A percentile compares a stretch with the other conserved stretches of the same genome.
phyloP scores from a whole-genome alignment of 495 filamentous ascomycete genomes.

The Penicillium dipodomyicola region DNA sequence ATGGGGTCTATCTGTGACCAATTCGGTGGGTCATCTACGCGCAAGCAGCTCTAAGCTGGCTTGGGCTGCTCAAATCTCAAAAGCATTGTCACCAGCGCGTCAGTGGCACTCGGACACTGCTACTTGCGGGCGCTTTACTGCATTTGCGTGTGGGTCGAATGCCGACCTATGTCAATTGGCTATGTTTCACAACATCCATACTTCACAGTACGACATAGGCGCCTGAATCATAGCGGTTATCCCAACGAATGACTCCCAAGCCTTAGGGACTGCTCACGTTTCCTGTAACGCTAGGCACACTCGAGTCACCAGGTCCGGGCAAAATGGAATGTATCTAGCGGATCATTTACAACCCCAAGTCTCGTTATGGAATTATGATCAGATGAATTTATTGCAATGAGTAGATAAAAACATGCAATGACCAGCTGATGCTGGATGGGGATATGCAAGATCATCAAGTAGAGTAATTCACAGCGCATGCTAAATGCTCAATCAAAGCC shows the following conservation, averaged over 20 bases:
- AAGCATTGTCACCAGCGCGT: not conserved
- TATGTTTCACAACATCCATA: slow-evolving; percentile 2
- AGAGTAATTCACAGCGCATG: slow-evolving; percentile 44
- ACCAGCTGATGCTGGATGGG: slow-evolving; percentile 16
- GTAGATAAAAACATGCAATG: slow-evolving; percentile 16
- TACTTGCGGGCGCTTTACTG: not conserved
- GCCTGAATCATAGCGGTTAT: not conserved
- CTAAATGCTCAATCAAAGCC: slow-evolving; percentile 45
- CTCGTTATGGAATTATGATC: slow-evolving; percentile 3
- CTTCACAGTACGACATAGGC: not conserved
- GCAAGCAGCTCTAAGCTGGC: not conserved
- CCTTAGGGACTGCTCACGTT: not conserved
- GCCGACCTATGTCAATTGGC: slow-evolving; percentile 1
- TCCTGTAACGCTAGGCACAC: not conserved
- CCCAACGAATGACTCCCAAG: not conserved
- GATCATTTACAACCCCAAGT: not conserved
- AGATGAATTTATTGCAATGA: slow-evolving; percentile 9
- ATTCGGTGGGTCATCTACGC: not conserved
- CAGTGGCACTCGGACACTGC: not conserved
- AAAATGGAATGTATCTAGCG: not conserved
- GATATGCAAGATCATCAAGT: slow-evolving; percentile 33
- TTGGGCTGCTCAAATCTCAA: not conserved
- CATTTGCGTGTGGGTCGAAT: slow-evolving; percentile 4
- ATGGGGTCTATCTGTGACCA: slow-evolving; percentile 65
- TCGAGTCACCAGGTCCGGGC: not conserved